Conservation (phyloP, 2,329 filamentous ascomycete genomes). For the Alternaria triticimaculans region DNA sequence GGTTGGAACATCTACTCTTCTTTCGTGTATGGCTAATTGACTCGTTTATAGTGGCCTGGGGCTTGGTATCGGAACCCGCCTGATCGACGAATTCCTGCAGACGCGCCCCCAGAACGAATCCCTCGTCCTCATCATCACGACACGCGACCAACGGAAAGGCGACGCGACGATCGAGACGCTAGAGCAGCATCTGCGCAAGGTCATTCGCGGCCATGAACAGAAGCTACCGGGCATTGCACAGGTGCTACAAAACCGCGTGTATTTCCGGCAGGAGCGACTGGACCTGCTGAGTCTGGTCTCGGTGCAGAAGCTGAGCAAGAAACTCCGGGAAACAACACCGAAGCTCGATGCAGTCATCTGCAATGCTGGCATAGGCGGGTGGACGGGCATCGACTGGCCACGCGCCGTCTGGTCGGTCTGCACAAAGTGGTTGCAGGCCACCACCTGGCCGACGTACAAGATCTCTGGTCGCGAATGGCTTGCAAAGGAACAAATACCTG, state of each 20-base stretch:
- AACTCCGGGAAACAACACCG: slow-evolving; percentile 64
- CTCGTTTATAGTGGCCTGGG: slow-evolving; percentile 76
- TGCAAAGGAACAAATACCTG: slow-evolving; percentile 60
- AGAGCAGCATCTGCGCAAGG: slow-evolving; percentile 65
- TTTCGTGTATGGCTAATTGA: slow-evolving; percentile 31
- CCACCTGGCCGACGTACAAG: slow-evolving; percentile 83
- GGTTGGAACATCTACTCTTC: slow-evolving; percentile 58
- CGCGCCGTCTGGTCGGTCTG: slow-evolving; percentile 63
- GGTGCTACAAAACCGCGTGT: slow-evolving; percentile 54
- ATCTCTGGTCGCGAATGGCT: slow-evolving; percentile 63
- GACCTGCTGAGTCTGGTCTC: slow-evolving; percentile 65
- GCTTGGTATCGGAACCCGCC: slow-evolving; percentile 79
- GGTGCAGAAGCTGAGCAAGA: slow-evolving; percentile 60
- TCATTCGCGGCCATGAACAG: slow-evolving; percentile 47
- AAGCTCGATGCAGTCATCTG: slow-evolving; percentile 80
- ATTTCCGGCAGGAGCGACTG: slow-evolving; percentile 62
- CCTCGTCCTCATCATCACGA: slow-evolving; percentile 83
- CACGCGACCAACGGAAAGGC: slow-evolving; percentile 76
- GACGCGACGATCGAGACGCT: slow-evolving; percentile 72
- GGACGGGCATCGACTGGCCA: slow-evolving; percentile 77
- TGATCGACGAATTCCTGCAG: slow-evolving; percentile 88
- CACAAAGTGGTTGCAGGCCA: slow-evolving; percentile 69
- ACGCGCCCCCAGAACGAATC: slow-evolving; percentile 70
- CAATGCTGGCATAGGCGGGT: slow-evolving; percentile 90
- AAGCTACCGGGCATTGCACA: slow-evolving; percentile 48